Evolutionary conservation across 345 rosid genomes (phyloP), one percentile per base, ranked within the genome.

Genomic region (Ceriops zippeliana): DNA sequence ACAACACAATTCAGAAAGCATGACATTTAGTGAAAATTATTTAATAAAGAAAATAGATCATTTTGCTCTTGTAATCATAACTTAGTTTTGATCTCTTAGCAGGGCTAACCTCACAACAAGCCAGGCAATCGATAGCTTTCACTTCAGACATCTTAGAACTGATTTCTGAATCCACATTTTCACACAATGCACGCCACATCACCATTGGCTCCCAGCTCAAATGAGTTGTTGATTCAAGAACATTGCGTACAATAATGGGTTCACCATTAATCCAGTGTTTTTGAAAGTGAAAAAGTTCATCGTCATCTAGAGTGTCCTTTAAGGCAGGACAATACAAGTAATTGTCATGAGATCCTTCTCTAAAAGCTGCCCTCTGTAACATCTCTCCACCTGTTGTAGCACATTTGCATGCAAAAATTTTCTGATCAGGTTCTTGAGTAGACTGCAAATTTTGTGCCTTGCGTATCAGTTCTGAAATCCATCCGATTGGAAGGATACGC

Each of bases 191-290:
- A 34, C 96, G 91, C 95, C 90, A 84, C 95, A 93, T 93, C 60
- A 93, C 98, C 96, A 76, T 85, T 16, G 98, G 98, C 63, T 93
- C 97, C 98, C 98, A 93, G 81, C 97, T 93, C 72, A 93, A 81
- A 75, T 83, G 89, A 52, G 89, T 67, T 54, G 85, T 73, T 70
- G 42, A 70, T 58, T 81, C 81, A 61, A 91, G 92, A 63, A 82
- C 79, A 71, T 88, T 78, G 35, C 70, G 79, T 61, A 88, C 96
- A 0, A 91, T 87, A 47, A 93, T 83, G 0, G 96, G 98, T 76
- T 93, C 92, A 22, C 98, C 97, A 71, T 82, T 89, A 61, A 73
- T 70, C 97, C 97, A 91, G 61, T 84, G 90, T 58, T 74, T 80
- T 78, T 81, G 92, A 70, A 93, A 93, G 75, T 70, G 63, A 8